These are phyloP conservation scores for Fusarium ramigenum DNA, from an alignment of 2,329 filamentous ascomycete genomes.

Conservation along the genomic window DNA sequence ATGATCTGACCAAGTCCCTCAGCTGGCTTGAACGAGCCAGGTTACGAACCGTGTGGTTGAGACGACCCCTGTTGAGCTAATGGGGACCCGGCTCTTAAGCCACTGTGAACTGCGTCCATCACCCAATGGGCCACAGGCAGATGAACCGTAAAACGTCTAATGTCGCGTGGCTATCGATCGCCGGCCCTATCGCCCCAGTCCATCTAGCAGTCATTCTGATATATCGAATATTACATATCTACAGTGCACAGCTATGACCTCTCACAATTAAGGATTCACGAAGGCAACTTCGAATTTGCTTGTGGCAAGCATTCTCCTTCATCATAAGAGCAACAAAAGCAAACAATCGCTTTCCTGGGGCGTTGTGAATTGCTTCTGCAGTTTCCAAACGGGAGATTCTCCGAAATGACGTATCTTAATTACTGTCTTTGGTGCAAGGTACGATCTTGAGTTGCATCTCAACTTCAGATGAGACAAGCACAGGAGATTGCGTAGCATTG, in stretches of 20 bases:
- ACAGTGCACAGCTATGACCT: background rate
- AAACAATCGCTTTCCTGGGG: conserved; percentile 11
- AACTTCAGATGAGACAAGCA: background rate
- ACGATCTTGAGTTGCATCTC: conserved; percentile 8
- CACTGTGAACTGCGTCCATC: conserved; percentile 10
- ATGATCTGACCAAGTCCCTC: conserved; percentile 14
- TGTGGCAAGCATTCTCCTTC: background rate
- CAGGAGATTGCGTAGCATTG: background rate
- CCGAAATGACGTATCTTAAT: conserved; percentile 14
- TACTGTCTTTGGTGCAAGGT: background rate
- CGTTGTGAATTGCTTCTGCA: conserved; percentile 19
- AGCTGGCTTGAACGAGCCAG: background rate
- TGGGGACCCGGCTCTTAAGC: conserved; percentile 5
- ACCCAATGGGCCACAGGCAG: conserved; percentile 19
- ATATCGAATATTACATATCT: background rate
- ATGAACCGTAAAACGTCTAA: conserved; percentile 7
- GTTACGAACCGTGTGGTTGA: background rate
- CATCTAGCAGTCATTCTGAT: conserved; percentile 6
- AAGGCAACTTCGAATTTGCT: background rate
- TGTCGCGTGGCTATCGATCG: conserved; percentile 12
- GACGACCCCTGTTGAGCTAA: conserved; percentile 17
- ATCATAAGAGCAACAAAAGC: background rate
- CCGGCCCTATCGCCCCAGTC: background rate
- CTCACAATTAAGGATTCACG: background rate
- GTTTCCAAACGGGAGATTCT: background rate